A percentile compares a stretch with the other conserved stretches of the same genome.
phyloP scores from a whole-genome alignment of 2,329 filamentous ascomycete species.

The Fusarium irregulare region DNA sequence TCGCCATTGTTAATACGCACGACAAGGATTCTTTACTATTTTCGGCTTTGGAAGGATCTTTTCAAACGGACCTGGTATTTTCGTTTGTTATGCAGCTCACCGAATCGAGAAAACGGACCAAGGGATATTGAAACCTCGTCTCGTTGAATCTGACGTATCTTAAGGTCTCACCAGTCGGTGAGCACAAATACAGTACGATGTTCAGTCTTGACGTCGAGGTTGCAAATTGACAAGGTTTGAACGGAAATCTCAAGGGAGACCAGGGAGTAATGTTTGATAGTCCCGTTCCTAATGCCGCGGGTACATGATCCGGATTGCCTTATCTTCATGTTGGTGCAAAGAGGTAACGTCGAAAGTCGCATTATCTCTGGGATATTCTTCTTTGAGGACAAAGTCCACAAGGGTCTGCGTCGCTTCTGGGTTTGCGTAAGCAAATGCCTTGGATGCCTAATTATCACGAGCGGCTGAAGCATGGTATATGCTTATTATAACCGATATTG shows the following conservation, averaged over 20 bases:
- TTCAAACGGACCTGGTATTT: conserved; percentile 14
- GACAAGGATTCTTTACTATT: conserved; percentile 26
- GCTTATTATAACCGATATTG: conserved; percentile 15
- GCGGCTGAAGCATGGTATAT: conserved; percentile 11
- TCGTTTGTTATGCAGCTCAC: conserved; percentile 19
- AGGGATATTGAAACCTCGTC: conserved; percentile 8
- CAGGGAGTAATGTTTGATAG: background rate
- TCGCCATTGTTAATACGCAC: conserved; percentile 3
- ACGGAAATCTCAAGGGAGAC: conserved; percentile 8
- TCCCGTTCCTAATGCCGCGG: conserved; percentile 11
- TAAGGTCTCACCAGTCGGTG: conserved; percentile 19
- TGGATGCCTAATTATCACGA: background rate
- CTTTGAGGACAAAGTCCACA: background rate
- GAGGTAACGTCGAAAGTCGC: conserved; percentile 12
- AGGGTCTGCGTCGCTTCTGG: conserved; percentile 4
- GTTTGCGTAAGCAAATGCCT: conserved; percentile 25
- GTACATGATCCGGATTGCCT: conserved; percentile 21
- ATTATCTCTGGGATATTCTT: conserved; percentile 17
- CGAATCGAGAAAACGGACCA: conserved; percentile 13
- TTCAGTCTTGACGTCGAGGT: conserved; percentile 4
- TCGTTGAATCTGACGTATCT: conserved; percentile 15
- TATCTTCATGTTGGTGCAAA: conserved; percentile 14
- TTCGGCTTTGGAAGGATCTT: conserved; percentile 19
- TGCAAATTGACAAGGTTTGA: conserved; percentile 21
- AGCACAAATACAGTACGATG: background rate